Evolutionary conservation across 306 rosid species (phyloP).

Genomic region (Ziziphus jujuba): DNA sequence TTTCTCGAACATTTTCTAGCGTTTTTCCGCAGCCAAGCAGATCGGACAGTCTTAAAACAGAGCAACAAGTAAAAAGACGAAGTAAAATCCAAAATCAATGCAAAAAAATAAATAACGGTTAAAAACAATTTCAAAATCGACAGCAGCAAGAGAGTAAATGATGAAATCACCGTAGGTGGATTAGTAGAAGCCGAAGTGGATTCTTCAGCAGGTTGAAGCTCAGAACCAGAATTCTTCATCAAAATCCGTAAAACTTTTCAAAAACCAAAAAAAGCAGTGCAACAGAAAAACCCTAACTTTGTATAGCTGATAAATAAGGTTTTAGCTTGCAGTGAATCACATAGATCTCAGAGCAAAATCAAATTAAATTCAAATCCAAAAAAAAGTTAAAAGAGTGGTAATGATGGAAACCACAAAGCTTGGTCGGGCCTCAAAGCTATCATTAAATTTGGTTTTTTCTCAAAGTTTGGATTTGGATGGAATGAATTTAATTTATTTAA

Average conservation of each 20-base stretch:
- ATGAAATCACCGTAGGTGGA: conserved; percentile 37
- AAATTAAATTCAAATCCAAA: neutral
- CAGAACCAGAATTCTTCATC: conserved; percentile 46
- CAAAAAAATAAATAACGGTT: neutral
- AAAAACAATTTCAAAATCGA: neutral
- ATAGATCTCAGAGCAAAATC: neutral
- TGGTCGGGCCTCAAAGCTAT: conserved; percentile 26
- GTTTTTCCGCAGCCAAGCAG: conserved; percentile 10
- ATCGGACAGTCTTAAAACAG: neutral
- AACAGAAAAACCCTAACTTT: conserved; percentile 12
- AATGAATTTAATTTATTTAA: neutral
- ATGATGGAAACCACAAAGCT: conserved; percentile 30
- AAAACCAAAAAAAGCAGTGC: conserved; percentile 1
- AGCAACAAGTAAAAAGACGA: neutral
- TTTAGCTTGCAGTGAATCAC: neutral
- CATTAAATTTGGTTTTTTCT: conserved; percentile 20
- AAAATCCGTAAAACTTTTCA: conserved; percentile 12
- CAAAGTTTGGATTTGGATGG: neutral
- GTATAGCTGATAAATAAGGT: neutral
- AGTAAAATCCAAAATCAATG: neutral
- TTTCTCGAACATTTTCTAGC: neutral
- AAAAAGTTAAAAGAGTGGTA: neutral
- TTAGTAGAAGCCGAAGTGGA: conserved; percentile 27
- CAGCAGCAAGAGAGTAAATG: neutral
- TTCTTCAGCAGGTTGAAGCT: conserved; percentile 34